These are phyloP conservation scores for Lachancea quebecensis DNA, from an alignment of 805 yeast genomes.

Conservation along the genomic window DNA sequence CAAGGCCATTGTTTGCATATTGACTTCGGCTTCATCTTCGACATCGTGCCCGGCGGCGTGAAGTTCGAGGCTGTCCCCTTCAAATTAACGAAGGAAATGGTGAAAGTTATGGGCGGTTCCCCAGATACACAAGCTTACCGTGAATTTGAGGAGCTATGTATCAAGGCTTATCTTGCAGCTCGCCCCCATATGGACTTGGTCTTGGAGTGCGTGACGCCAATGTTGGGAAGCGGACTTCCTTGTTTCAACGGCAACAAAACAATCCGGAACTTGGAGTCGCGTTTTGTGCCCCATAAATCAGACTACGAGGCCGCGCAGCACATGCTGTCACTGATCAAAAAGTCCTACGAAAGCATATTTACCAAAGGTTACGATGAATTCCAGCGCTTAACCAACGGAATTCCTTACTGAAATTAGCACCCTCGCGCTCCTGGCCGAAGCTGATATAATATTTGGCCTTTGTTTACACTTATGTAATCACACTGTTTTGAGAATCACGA, in stretches of 20 bases:
- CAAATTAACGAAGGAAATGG: conserved; percentile 94
- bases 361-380: conserved; percentile 97
- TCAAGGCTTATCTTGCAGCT: conserved; percentile 83
- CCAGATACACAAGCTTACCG: conserved; percentile 75
- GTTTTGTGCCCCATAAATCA: conserved; percentile 75
- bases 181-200: conserved; percentile 84
- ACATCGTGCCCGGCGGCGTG: conserved; percentile 98
- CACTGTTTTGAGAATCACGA: background rate
- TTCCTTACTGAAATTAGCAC: conserved; percentile 57
- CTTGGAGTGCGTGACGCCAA: conserved; percentile 78
- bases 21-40: conserved; percentile 98
- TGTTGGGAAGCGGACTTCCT: conserved; percentile 93
- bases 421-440: background rate
- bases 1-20: conserved; percentile 93
- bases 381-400: conserved; percentile 93
- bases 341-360: conserved; percentile 78
- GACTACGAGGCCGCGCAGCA: conserved; percentile 80
- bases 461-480: background rate
- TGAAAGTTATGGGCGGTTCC: conserved; percentile 90
- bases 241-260: conserved; percentile 85
- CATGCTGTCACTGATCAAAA: conserved; percentile 68
- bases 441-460: background rate
- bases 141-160: conserved; percentile 93
- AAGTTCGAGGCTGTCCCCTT: conserved; percentile 98
- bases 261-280: conserved; percentile 61